Conservation (phyloP, 2,329 filamentous ascomycete genomes). For the Aspergillus glaucus region DNA sequence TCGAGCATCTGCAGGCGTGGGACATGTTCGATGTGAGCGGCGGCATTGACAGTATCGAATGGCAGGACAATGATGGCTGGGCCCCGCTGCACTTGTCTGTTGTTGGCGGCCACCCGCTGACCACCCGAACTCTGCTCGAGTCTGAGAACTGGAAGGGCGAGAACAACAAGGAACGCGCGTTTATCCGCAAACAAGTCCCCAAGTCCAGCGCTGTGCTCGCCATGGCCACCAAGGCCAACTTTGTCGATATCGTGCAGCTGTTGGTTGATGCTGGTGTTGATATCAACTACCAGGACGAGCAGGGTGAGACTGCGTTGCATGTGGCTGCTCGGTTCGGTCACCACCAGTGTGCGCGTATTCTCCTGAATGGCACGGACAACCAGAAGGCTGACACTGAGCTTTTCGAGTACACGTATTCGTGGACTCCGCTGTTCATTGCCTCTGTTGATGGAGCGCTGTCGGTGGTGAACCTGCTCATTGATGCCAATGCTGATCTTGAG, state of each 20-base stretch:
- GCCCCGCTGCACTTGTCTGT: slow-evolving; percentile 89
- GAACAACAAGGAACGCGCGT: slow-evolving; percentile 52
- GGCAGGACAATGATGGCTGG: slow-evolving; percentile 90
- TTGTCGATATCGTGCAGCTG: slow-evolving; percentile 73
- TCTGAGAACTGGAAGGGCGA: slow-evolving; percentile 70
- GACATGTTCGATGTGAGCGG: slow-evolving; percentile 74
- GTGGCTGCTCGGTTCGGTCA: slow-evolving; percentile 86
- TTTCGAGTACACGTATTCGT: slow-evolving; percentile 75
- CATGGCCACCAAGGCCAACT: slow-evolving; percentile 83
- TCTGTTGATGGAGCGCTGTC: slow-evolving; percentile 78
- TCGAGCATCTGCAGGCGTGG: slow-evolving; percentile 86
- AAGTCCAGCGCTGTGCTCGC: slow-evolving; percentile 84
- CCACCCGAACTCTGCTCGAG: slow-evolving; percentile 72
- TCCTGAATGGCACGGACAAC: slow-evolving; percentile 62
- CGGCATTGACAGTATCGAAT: slow-evolving; percentile 78
- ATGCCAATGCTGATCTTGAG: slow-evolving; percentile 69
- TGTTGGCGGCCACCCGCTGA: slow-evolving; percentile 80
- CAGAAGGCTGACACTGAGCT: slow-evolving; percentile 73
- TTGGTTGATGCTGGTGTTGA: slow-evolving; percentile 86
- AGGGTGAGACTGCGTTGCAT: slow-evolving; percentile 86
- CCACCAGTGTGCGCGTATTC: slow-evolving; percentile 67
- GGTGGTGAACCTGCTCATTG: slow-evolving; percentile 70
- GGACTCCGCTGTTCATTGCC: slow-evolving; percentile 92
- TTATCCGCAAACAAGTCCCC: slow-evolving; percentile 62
- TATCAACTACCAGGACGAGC: slow-evolving; percentile 86